Base-by-base conservation (phyloP, 2,329 filamentous ascomycete species). In the Stachybotrys echinatus region DNA sequence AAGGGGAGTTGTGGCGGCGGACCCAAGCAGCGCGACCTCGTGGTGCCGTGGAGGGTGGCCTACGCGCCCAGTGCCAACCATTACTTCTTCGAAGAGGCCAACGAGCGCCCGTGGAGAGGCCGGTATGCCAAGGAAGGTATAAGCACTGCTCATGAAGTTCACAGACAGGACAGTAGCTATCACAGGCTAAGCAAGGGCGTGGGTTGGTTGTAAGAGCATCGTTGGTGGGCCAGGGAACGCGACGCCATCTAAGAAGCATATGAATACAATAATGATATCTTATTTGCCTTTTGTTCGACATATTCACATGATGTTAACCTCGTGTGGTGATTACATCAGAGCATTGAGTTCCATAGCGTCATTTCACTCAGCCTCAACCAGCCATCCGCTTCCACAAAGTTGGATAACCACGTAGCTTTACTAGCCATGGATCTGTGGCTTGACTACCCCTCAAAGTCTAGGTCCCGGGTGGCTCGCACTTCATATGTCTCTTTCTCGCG, bases 81-180 rank as follows among this genome's bases (percentile, higher is more conserved):
- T 48, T 75, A 71, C 47, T 74, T 69, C 55, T 72, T 75, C 34
- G 65, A 71, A 42, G 68, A 74, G 55, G 67, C 66, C 2, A 59
- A 59, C 42, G 53, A 57, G 1, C 50, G 46, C 34, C 58, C 63
- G 7, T 56, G 58, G 51, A 58, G 53, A 8, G 66, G 62, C 1
- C 60, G 61, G 49, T 63, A 62, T 34, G 31, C 49, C 2, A 48
- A 54, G 55, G 31, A 80, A 57, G 39, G 76, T 52, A 49, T 72
- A 64, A 59, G 53, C 23, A 56, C 61, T 17, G 55, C 49, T 8
- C 52, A 47, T 20, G 58, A 61, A 7, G 44, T 23, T 18, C 8
- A 12, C 17, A 19, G 7, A 12, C 18, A 34, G 23, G 22, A 45
- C 12, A 42, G 45, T 10, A 37, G 23, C 27, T 37, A 47, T 37